Percentiles rank a stretch among this genome's conserved stretches.
These are phyloP conservation scores for Mycena maculata DNA, from an alignment of 768 basidiomycete species.

Conservation along the genomic window DNA sequence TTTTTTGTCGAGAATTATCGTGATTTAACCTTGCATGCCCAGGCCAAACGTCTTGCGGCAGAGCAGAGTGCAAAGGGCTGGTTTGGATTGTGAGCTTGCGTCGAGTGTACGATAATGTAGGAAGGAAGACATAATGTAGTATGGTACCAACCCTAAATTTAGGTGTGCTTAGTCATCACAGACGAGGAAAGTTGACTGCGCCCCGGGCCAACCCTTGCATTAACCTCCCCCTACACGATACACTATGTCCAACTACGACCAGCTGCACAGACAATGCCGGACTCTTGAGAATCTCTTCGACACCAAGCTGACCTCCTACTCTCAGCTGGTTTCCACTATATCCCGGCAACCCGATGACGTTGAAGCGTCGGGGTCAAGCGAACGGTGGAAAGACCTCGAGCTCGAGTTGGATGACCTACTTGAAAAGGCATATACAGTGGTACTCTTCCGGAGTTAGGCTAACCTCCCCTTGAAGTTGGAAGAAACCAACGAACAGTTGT, in stretches of 20 bases:
- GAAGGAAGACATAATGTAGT: too few relatives aligned
- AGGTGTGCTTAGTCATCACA: too few relatives aligned
- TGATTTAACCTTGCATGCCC: not conserved
- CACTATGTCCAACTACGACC: constrained; percentile 84
- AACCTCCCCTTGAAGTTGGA: constrained; percentile 66
- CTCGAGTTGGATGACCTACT: constrained; percentile 87
- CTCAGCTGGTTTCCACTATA: constrained; percentile 81
- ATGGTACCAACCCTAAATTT: too few relatives aligned
- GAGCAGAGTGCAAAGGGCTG: constrained; percentile 74
- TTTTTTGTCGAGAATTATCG: not conserved
- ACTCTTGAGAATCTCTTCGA: constrained; percentile 95
- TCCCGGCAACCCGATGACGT: constrained; percentile 67
- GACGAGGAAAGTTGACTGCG: not conserved
- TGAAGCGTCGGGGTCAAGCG: constrained; percentile 75
- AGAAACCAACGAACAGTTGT: constrained; percentile 87
- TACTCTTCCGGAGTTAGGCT: constrained; percentile 19
- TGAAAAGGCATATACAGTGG: constrained; percentile 70
- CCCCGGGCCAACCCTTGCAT: not conserved
- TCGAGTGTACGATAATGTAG: not conserved
- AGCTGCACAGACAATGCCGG: constrained; percentile 90
- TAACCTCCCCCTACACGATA: not conserved
- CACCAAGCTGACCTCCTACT: constrained; percentile 90
- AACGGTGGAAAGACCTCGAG: constrained; percentile 87
- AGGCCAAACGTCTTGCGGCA: constrained; percentile 74
- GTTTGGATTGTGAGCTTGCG: constrained; percentile 61